A percentile compares a stretch with the other conserved stretches of the same genome.
Evolutionary conservation across 2,329 filamentous ascomycete species (phyloP).

Genomic region (Exophiala viscosa): DNA sequence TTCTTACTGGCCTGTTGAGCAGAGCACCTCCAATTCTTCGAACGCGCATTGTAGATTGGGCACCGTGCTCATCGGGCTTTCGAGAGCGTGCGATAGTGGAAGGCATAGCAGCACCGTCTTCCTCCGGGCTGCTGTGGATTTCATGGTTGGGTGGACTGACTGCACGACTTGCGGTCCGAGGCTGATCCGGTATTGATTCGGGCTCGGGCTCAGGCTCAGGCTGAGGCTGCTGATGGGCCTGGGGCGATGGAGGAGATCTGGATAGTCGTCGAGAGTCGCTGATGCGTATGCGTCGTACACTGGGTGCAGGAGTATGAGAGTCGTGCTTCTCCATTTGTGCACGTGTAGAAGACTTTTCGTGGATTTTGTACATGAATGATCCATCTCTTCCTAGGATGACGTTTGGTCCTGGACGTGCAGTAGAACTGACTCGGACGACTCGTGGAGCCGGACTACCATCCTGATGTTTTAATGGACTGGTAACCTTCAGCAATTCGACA

Average conservation of each 20-base stretch:
- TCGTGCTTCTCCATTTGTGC: slow-evolving; percentile 28
- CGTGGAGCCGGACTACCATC: slow-evolving; percentile 42
- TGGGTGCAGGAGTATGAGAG: slow-evolving; percentile 47
- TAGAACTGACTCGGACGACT: slow-evolving; percentile 39
- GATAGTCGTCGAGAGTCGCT: slow-evolving; percentile 40
- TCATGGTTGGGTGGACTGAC: slow-evolving; percentile 32
- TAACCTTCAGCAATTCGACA: slow-evolving; percentile 32
- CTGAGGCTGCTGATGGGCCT: slow-evolving; percentile 27
- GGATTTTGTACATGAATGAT: slow-evolving; percentile 38
- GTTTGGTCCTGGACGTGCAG: slow-evolving; percentile 28
- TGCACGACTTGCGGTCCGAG: slow-evolving; percentile 32
- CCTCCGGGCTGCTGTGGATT: slow-evolving; percentile 30
- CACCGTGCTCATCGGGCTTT: slow-evolving; percentile 60
- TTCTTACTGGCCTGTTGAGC: slow-evolving; percentile 72
- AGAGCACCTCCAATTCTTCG: slow-evolving; percentile 76
- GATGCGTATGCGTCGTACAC: slow-evolving; percentile 42
- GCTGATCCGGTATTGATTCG: neutral
- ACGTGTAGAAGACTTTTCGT: slow-evolving; percentile 26
- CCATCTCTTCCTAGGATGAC: slow-evolving; percentile 36
- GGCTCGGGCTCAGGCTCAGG: slow-evolving; percentile 1
- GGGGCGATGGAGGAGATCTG: slow-evolving; percentile 39
- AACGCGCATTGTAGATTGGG: slow-evolving; percentile 71
- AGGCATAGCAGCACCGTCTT: slow-evolving; percentile 29
- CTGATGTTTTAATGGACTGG: slow-evolving; percentile 37
- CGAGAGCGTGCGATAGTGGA: slow-evolving; percentile 39